Percentiles rank a stretch among this genome's conserved stretches.
These are phyloP conservation scores for Cercospora janseana DNA, from an alignment of 2,329 filamentous ascomycete genomes.

Conservation along the genomic window DNA sequence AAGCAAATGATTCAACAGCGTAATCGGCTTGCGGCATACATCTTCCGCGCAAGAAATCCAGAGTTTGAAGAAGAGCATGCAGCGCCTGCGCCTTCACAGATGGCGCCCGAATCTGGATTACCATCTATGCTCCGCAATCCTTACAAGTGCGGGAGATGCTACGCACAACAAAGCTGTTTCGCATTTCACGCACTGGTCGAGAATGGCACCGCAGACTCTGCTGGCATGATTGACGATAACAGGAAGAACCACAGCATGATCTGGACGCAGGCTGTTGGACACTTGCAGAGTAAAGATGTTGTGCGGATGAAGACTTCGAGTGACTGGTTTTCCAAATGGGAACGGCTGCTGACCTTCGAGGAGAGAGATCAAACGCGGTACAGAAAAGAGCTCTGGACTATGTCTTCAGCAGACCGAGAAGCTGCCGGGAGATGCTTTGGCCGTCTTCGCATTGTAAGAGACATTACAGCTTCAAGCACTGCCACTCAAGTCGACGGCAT, in stretches of 20 bases:
- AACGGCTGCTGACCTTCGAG: slow-evolving; percentile 86
- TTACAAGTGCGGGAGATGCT: slow-evolving; percentile 80
- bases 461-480: slow-evolving; percentile 27
- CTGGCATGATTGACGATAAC: slow-evolving; percentile 71
- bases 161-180: slow-evolving; percentile 87
- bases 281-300: slow-evolving; percentile 38
- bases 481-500: slow-evolving; percentile 31
- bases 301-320: slow-evolving; percentile 64
- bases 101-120: slow-evolving; percentile 58
- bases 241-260: slow-evolving; percentile 35
- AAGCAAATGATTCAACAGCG: slow-evolving; percentile 96
- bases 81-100: slow-evolving; percentile 22
- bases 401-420: slow-evolving; percentile 85
- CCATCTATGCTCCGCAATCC: slow-evolving; percentile 83
- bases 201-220: slow-evolving; percentile 74
- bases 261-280: slow-evolving; percentile 71
- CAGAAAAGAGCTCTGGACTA: slow-evolving; percentile 90
- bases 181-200: slow-evolving; percentile 91
- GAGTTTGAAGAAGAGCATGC: background rate
- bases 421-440: slow-evolving; percentile 86
- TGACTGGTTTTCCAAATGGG: slow-evolving; percentile 92
- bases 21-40: slow-evolving; percentile 81
- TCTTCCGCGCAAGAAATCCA: slow-evolving; percentile 52
- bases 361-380: slow-evolving; percentile 87
- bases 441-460: slow-evolving; percentile 71